Percentiles rank a stretch among this genome's conserved stretches.
These are phyloP conservation scores for Pigoraptor vietnamica DNA, from an alignment of 78 protist species.

Conservation along the genomic window DNA sequence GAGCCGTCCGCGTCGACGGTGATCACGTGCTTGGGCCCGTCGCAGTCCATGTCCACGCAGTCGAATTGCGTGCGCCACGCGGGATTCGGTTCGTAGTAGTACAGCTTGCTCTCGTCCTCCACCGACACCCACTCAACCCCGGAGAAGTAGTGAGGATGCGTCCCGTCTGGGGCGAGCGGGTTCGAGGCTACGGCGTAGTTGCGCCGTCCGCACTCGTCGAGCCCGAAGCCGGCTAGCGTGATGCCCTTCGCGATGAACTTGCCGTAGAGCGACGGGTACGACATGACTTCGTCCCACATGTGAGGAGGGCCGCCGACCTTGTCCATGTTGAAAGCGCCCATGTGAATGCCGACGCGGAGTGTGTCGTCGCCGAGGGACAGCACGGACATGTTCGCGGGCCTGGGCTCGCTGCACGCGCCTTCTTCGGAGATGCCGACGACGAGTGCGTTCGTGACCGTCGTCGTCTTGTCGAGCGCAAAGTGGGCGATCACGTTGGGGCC, in stretches of 20 bases:
- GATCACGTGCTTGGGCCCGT: neutral
- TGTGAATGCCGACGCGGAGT: neutral
- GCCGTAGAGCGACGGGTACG: neutral
- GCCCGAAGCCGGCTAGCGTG: neutral
- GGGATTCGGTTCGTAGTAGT: too few species aligned
- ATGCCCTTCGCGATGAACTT: neutral
- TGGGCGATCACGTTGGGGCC: neutral
- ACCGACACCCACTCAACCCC: neutral
- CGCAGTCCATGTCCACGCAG: neutral
- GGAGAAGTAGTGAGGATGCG: neutral
- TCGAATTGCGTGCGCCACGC: neutral
- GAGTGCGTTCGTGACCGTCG: too few species aligned
- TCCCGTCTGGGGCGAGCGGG: neutral
- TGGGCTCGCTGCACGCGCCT: neutral
- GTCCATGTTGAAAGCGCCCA: neutral
- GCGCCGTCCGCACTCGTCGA: neutral
- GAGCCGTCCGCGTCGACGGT: neutral
- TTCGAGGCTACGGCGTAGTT: neutral
- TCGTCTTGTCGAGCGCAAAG: neutral
- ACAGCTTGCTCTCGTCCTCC: neutral
- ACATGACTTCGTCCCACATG: neutral
- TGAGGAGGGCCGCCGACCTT: neutral
- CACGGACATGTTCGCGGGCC: neutral
- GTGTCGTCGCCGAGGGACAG: neutral
- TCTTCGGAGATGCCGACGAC: neutral